Evolutionary conservation across 2,329 filamentous ascomycete genomes (phyloP).

Genomic region (Pezicula neosporulosa): DNA sequence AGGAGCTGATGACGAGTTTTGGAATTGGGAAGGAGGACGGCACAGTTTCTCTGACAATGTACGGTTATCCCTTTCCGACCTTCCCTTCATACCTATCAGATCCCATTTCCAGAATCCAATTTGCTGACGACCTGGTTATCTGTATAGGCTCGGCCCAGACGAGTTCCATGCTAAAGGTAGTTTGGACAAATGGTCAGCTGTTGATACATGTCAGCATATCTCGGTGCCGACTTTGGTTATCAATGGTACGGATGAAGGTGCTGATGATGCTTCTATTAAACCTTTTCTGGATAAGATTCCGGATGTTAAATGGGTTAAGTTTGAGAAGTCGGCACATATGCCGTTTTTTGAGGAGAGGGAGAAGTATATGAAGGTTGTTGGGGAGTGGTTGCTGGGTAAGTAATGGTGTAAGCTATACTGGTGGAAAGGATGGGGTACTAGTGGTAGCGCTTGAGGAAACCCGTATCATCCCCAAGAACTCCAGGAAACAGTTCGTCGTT

Average conservation of each 20-base stretch:
- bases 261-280: constrained; percentile 24
- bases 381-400: constrained; percentile 15
- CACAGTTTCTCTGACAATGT: constrained; percentile 25
- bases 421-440: no score
- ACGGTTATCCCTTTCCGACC: neutral
- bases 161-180: constrained; percentile 34
- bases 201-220: constrained; percentile 30
- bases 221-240: constrained; percentile 33
- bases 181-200: constrained; percentile 34
- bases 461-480: no score
- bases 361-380: constrained; percentile 29
- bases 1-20: constrained; percentile 12
- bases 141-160: constrained; percentile 27
- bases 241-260: constrained; percentile 35
- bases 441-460: no score
- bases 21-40: constrained; percentile 18
- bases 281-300: constrained; percentile 32
- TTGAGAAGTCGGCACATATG: constrained; percentile 19
- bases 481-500: no score
- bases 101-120: neutral
- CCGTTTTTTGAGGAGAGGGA: constrained; percentile 34
- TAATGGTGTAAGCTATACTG: no score
- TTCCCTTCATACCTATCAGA: neutral
- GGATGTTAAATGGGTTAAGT: constrained; percentile 34
- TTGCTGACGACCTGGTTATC: neutral